Conservation (phyloP, 2,329 filamentous ascomycete genomes). For the Chalaropsis thielavioides region DNA sequence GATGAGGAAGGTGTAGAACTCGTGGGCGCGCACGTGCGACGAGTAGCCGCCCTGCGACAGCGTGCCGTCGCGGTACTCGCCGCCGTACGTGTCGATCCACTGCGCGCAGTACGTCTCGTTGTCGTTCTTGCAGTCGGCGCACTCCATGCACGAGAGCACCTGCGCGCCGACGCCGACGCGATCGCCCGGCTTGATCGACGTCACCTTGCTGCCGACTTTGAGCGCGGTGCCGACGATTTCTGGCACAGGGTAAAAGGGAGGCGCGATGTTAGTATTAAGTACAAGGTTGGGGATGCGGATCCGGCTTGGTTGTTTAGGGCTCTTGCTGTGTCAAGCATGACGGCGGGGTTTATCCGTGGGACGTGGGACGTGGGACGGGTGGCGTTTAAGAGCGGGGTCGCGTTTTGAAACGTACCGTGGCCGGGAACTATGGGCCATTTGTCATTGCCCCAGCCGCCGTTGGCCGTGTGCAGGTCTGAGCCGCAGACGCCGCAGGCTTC, state of each 20-base stretch:
- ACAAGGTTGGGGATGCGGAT: too few relatives aligned
- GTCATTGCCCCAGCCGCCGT: conserved; percentile 46
- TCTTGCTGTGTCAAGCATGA: too few relatives aligned
- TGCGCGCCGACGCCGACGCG: conserved; percentile 57
- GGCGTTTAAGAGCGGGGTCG: background rate
- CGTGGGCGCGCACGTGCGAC: conserved; percentile 55
- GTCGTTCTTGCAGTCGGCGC: conserved; percentile 49
- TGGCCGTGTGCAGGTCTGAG: conserved; percentile 52
- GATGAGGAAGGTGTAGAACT: conserved; percentile 61
- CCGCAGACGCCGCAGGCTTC: conserved; percentile 59
- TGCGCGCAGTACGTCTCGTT: conserved; percentile 56
- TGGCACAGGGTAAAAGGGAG: background rate
- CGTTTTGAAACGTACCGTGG: conserved; percentile 27
- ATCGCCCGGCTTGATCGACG: conserved; percentile 41
- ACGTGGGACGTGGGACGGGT: background rate
- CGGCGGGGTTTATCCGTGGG: too few relatives aligned
- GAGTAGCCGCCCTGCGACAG: conserved; percentile 48
- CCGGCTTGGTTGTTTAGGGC: too few relatives aligned
- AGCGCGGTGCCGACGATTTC: conserved; percentile 53
- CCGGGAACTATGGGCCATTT: conserved; percentile 46
- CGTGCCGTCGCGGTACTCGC: conserved; percentile 44
- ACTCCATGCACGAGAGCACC: conserved; percentile 48
- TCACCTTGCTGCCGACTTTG: conserved; percentile 50
- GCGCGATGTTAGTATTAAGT: background rate
- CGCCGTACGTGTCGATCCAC: conserved; percentile 45